Evolutionary conservation across 345 rosid genomes (phyloP).

Genomic region (Salix suchowensis): DNA sequence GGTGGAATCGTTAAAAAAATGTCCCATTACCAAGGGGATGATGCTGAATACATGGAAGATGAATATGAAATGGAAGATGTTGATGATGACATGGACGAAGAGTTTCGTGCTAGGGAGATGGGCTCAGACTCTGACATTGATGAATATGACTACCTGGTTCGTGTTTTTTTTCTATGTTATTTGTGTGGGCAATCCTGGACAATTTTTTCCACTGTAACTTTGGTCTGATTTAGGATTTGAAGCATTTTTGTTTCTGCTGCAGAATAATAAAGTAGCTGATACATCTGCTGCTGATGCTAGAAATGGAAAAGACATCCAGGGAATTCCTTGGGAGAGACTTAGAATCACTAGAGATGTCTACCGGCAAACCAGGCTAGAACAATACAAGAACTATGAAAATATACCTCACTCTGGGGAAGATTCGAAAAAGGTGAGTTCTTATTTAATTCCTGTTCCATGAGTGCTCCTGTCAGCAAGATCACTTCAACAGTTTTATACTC

Average conservation of each 20-base stretch:
- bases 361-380: constrained; percentile 52
- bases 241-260: not conserved
- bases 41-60: not conserved
- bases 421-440: constrained; percentile 38
- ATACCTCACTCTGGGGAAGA: constrained; percentile 48
- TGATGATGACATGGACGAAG: constrained; percentile 25
- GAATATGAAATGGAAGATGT: not conserved
- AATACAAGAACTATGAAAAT: constrained; percentile 57
- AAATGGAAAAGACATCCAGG: constrained; percentile 53
- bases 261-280: constrained; percentile 43
- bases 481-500: not conserved
- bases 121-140: constrained; percentile 47
- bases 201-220: not conserved
- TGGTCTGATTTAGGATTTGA: not conserved
- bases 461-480: not conserved
- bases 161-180: constrained; percentile 1
- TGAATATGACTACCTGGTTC: constrained; percentile 44
- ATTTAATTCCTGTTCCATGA: not conserved
- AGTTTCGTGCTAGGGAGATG: constrained; percentile 43
- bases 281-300: constrained; percentile 53
- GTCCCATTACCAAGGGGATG: not conserved
- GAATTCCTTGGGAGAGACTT: constrained; percentile 55
- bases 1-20: not conserved
- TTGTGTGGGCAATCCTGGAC: not conserved
- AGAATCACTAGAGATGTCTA: constrained; percentile 48